Evolutionary conservation across 2,329 filamentous ascomycete species (phyloP), one percentile per base, ranked within the genome.

Genomic region (Alternaria angustiovoidea): DNA sequence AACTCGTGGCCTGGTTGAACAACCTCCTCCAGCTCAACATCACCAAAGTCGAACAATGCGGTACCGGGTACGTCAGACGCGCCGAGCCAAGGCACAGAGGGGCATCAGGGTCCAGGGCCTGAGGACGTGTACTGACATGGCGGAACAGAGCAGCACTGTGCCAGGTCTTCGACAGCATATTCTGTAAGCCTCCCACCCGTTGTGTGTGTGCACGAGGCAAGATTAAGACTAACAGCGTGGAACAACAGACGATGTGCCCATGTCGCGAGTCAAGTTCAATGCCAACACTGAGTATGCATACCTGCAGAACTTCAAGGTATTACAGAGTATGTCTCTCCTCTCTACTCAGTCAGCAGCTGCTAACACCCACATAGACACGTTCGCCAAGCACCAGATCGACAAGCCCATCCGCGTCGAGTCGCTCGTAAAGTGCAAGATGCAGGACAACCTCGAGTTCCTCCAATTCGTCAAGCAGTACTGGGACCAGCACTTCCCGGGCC

Each of bases 371-470:
- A n/a, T n/a, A 93, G 94, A 93, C 79, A 86, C 87, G 67, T 98
- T 98, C 77, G 85, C 89, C 64, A 91, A 91, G 80, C 94, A 98
- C 82, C 85, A 89, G 66, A 87, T 99, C 83, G 94, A 98, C 73
- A 93, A 93, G 78, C 90, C 91, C 28, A 89, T 99, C 71, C 93
- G 93, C 61, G 93, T 98, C 78, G 89, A 97, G 80, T 85, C 87
- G 59, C 89, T 99, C 61, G 88, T 95, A 73, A 99, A 98, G 81
- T 99, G 95, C 86, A 97, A 97, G 85, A 99, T 99, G 94, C 95
- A 99, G 86, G 95, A 99, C 81, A 99, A 99, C 84, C 91, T 99
- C 72, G 95, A 98, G 78, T 99, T 99, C 80, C 85, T 99, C 62
- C 95, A 99, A 83, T 99, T 93, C 91, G 90, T 90, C 61, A 99